Evolutionary conservation across 2,329 filamentous ascomycete genomes (phyloP).

Genomic region (Cercospora janseana): DNA sequence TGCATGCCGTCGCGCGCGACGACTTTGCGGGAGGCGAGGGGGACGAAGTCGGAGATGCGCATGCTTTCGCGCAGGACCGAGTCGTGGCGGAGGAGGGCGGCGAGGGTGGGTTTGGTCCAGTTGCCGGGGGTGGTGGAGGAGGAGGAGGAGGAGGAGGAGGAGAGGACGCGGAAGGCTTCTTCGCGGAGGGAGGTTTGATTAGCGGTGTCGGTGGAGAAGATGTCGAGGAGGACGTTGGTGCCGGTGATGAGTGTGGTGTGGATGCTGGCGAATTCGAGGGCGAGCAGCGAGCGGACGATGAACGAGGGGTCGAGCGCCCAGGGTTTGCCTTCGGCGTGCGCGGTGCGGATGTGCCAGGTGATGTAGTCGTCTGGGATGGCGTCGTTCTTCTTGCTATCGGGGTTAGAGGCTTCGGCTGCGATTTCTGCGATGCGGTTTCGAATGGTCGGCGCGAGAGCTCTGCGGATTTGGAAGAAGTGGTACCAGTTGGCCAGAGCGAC

Average conservation of each 20-base stretch:
- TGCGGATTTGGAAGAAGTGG: slow-evolving; percentile 48
- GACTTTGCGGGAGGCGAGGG: slow-evolving; percentile 31
- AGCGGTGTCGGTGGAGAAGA: slow-evolving; percentile 44
- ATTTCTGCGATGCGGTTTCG: slow-evolving; percentile 51
- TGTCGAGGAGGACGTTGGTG: slow-evolving; percentile 49
- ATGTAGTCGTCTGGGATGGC: slow-evolving; percentile 56
- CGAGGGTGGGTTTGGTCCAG: slow-evolving; percentile 31
- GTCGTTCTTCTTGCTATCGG: slow-evolving; percentile 42
- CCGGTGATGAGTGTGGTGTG: slow-evolving; percentile 58
- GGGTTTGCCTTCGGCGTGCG: slow-evolving; percentile 44
- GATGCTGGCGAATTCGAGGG: slow-evolving; percentile 59
- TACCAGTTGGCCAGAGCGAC: slow-evolving; percentile 51
- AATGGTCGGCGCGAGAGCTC: slow-evolving; percentile 50
- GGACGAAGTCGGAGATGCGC: slow-evolving; percentile 31
- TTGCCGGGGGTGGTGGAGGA: background rate
- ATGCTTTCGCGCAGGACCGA: slow-evolving; percentile 36
- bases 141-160: slow-evolving; percentile 2
- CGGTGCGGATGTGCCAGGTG: slow-evolving; percentile 57
- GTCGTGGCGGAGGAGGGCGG: slow-evolving; percentile 32
- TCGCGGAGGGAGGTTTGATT: slow-evolving; percentile 37
- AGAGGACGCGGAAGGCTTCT: slow-evolving; percentile 30
- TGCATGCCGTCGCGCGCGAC: slow-evolving; percentile 30
- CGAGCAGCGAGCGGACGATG: slow-evolving; percentile 54
- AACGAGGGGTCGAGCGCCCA: slow-evolving; percentile 50
- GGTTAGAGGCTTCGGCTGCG: slow-evolving; percentile 44